A percentile compares a stretch with the other conserved stretches of the same genome.
Evolutionary conservation across 805 yeast species (phyloP).

Genomic region (Lipomyces chichibuensis): DNA sequence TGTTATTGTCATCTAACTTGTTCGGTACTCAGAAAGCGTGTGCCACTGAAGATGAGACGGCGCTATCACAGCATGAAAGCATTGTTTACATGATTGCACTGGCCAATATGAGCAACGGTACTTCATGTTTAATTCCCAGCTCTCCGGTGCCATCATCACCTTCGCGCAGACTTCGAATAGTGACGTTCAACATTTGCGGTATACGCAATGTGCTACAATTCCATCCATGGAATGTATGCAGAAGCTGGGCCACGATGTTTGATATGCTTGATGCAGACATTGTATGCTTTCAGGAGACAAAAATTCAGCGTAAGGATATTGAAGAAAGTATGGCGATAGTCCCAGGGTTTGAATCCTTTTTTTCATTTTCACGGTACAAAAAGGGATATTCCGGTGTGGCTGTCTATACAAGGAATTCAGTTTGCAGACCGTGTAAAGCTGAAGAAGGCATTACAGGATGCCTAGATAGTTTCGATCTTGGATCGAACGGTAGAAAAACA

Average conservation of each 20-base stretch:
- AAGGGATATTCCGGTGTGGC: constrained; percentile 95
- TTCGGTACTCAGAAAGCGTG: too few species aligned
- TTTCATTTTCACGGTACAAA: constrained; percentile 66
- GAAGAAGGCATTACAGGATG: constrained; percentile 92
- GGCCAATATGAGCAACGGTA: neutral
- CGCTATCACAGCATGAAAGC: too few species aligned
- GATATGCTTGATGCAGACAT: constrained; percentile 66
- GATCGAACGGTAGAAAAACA: constrained; percentile 15
- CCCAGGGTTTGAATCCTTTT: constrained; percentile 62
- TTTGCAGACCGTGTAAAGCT: constrained; percentile 49
- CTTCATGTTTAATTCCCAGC: neutral
- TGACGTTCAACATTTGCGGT: constrained; percentile 86
- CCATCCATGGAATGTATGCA: constrained; percentile 73
- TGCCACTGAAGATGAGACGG: too few species aligned
- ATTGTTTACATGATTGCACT: neutral
- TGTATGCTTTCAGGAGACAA: constrained; percentile 85
- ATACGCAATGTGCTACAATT: constrained; percentile 76
- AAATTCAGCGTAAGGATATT: constrained; percentile 58
- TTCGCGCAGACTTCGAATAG: constrained; percentile 48
- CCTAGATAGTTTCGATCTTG: constrained; percentile 40
- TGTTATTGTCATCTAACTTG: too few species aligned
- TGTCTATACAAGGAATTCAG: constrained; percentile 65
- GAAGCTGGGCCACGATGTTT: constrained; percentile 53
- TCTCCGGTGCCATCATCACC: neutral
- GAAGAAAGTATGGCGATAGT: constrained; percentile 55